Base-by-base conservation (phyloP, 1,284 basidiomycete species). In the Gastroboletus turbinatus region DNA sequence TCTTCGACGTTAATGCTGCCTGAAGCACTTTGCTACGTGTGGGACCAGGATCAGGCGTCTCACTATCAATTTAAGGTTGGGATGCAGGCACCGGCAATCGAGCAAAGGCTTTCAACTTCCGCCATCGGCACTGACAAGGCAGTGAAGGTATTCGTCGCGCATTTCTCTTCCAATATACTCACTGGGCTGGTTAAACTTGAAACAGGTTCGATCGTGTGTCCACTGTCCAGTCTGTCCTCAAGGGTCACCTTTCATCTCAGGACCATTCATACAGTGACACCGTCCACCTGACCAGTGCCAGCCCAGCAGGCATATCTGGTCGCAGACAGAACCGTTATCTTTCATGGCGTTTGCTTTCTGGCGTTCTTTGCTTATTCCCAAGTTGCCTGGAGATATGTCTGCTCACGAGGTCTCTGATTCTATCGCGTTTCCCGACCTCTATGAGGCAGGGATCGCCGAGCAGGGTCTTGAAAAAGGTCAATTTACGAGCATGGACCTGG, bases 401-500 rank as follows among this genome's bases (percentile, higher is more conserved):
- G 6, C 33, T 40, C 45, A 44, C 11, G 32, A 51, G 35, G 30
- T 27, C 3, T 27, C 55, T 39, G 47, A 50, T 30, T 17, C 46
- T 38, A 17, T 25, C 3, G 21, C 8, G 30, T 48, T 58, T 19
- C 68, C 68, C 21, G 68, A 71, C 53, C 56, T 71, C 5, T 71
- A 72, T 19, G 69, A 71, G 46, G 70, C 69, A 9, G 68, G 70
- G 11, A 57, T 73, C 27, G 11, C 53, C 5, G 70, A 71, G 19
- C 52, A 52, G 0, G 69, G 71, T 23, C 70, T 73, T 19, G 60
- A 61, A 19, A 52, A 60, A 9, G 53, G 61, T 19, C 55, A 48
- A 6, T 72, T 71, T 36, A 67, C 67, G 19, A 73, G 69, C 39
- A 66, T 71, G 30, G 58, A 71, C 49, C 55, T 70, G 14, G 61